phyloP scores from a whole-genome alignment of 139 green algal species.

The Tetradesmus obliquus region DNA sequence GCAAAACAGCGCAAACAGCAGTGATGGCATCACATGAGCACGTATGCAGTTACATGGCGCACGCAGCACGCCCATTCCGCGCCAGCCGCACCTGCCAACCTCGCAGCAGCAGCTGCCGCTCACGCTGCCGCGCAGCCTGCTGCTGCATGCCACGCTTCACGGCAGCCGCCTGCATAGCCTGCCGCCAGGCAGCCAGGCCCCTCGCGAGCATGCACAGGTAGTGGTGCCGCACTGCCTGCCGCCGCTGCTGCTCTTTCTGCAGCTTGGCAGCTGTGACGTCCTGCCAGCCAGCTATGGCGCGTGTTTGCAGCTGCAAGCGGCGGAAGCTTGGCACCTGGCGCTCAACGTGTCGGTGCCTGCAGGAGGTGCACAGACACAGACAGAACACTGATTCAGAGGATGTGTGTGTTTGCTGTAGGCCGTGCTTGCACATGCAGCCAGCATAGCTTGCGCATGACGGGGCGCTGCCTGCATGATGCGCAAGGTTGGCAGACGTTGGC shows the following conservation, averaged over 20 bases:
- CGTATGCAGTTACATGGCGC: no score
- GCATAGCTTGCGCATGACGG: no score
- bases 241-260: background rate
- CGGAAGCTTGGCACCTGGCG: background rate
- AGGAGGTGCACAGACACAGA: background rate
- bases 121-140: background rate
- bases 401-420: no score
- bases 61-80: background rate
- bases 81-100: background rate
- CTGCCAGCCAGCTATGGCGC: background rate
- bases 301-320: background rate
- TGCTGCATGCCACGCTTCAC: background rate
- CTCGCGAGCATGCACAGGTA: background rate
- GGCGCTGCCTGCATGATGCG: no score
- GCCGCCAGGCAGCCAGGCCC: background rate
- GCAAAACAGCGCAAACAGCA: no score
- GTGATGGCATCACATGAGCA: no score
- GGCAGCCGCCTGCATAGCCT: background rate
- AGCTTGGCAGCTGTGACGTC: background rate
- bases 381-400: no score
- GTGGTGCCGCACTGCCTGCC: background rate
- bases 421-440: no score
- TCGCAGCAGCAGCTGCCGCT: background rate
- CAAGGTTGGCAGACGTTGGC: no score
- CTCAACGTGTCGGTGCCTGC: constrained; percentile 10